These are phyloP conservation scores for Fusarium begoniae DNA, from an alignment of 2,329 filamentous ascomycete genomes.

Conservation along the genomic window DNA sequence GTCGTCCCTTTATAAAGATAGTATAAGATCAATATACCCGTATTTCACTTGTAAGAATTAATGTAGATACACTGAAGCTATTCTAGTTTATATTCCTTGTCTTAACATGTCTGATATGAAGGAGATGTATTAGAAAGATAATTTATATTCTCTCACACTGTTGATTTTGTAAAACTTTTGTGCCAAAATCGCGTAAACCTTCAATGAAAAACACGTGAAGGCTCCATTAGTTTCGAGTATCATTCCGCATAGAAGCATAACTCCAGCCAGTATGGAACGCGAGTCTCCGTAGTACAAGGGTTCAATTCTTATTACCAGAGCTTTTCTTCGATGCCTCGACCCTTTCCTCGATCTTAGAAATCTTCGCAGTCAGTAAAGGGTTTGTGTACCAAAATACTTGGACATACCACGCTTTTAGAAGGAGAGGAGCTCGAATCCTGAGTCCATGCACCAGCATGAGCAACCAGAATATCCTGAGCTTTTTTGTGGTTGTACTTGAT, in stretches of 20 bases:
- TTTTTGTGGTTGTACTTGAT: not conserved
- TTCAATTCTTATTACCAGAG: not conserved
- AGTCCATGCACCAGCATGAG: not conserved
- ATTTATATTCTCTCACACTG: no score
- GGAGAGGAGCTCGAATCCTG: not conserved
- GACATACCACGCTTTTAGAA: not conserved
- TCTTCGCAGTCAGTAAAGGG: not conserved
- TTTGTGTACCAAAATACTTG: fast-evolving
- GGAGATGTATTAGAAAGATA: fast-evolving
- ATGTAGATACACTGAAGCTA: fast-evolving
- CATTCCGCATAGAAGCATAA: no score
- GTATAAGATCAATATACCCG: not conserved
- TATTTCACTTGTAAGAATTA: not conserved
- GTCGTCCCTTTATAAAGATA: not conserved
- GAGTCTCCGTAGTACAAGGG: not conserved
- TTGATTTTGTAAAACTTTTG: no score
- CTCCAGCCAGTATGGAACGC: not conserved
- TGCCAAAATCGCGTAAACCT: not conserved
- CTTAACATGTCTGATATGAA: not conserved
- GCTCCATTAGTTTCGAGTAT: not conserved
- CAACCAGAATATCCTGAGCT: not conserved
- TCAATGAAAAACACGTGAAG: not conserved
- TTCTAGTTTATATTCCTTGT: not conserved
- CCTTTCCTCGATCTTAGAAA: not conserved
- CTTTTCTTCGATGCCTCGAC: not conserved